Evolutionary conservation across 768 basidiomycete species (phyloP).

Genomic region (Suillus variegatus): DNA sequence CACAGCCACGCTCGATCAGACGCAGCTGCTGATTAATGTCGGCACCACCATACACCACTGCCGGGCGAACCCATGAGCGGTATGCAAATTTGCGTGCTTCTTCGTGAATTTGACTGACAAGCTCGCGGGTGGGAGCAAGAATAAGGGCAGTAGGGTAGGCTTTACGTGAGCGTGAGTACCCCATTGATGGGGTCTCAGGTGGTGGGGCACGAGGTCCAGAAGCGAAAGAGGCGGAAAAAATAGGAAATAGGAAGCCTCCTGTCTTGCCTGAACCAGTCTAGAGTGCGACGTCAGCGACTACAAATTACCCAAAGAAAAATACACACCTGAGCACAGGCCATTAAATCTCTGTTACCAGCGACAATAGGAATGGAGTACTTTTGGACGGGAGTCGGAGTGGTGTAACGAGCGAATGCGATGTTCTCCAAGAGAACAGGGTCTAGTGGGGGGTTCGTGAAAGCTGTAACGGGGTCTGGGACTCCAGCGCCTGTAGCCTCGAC

Average conservation of each 20-base stretch:
- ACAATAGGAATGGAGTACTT: constrained; percentile 99
- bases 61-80: constrained; percentile 98
- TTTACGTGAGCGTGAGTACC: constrained; percentile 75
- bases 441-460: constrained; percentile 87
- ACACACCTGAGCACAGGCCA: constrained; percentile 91
- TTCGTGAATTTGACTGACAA: constrained; percentile 98
- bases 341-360: constrained; percentile 82
- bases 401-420: constrained; percentile 90
- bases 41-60: constrained; percentile 98
- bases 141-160: constrained; percentile 97
- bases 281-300: constrained; percentile 20
- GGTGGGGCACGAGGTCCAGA: constrained; percentile 79
- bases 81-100: constrained; percentile 99
- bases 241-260: constrained; percentile 98
- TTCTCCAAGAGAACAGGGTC: constrained; percentile 95
- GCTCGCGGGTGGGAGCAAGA: constrained; percentile 96
- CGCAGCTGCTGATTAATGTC: constrained; percentile 97
- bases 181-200: constrained; percentile 43
- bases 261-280: constrained; percentile 99
- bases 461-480: constrained; percentile 92
- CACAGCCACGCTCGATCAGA: constrained; percentile 93
- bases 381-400: constrained; percentile 97
- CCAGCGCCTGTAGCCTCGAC: constrained; percentile 97
- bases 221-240: constrained; percentile 89
- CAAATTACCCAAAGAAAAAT: constrained; percentile 14